Base-by-base conservation (phyloP, 2,329 filamentous ascomycete genomes). In the Colletotrichum scovillei region DNA sequence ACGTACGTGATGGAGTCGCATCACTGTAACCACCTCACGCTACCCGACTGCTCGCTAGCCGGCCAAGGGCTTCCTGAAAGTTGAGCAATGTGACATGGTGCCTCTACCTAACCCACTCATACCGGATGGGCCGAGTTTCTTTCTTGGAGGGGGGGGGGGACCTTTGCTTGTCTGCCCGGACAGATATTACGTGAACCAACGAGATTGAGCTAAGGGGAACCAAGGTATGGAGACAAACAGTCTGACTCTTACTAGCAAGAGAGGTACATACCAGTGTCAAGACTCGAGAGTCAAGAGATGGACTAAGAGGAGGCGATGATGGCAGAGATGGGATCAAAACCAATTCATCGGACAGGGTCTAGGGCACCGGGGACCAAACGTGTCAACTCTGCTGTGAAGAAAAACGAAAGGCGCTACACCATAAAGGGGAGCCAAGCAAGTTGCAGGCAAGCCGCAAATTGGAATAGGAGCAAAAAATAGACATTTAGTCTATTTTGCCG, bases 271-370 rank as follows among this genome's bases (percentile, higher is more conserved):
- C 32, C 19, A 49, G 19, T 22, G 42, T 49, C 42, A 22, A 42
- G 38, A 42, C 38, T 42, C 38, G 16, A 42, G 42, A 49, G 8
- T n/a, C 42, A 49, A 19, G 7, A 35, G 32, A 12, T 35, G 32
- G 22, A 22, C 32, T 5, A 38, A 28, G 12, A 42, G 60, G 53
- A n/a, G 67, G 58, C 22, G 62, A 70, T 62, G 46, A 59, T 66
- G 35, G 24, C n/a, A 32, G 42, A 49, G 42, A 46, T 19, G 22
- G 16, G 22, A 35, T 46, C 19, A n/a, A 49, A 38, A n/a, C n/a
- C 26, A 14, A 28, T 26, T 24, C 46, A 63, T 22, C 60, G 14
- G 28, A 65, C 63, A n/a, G 55, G 63, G 49, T 65, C 63, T 56
- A n/a, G 63, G 63, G 63, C 8, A n/a, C 53, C 49, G 49, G 49